A percentile compares a stretch with the other conserved stretches of the same genome.
Conservation (phyloP, 163 green algal species). For the Volvox carteri region DNA sequence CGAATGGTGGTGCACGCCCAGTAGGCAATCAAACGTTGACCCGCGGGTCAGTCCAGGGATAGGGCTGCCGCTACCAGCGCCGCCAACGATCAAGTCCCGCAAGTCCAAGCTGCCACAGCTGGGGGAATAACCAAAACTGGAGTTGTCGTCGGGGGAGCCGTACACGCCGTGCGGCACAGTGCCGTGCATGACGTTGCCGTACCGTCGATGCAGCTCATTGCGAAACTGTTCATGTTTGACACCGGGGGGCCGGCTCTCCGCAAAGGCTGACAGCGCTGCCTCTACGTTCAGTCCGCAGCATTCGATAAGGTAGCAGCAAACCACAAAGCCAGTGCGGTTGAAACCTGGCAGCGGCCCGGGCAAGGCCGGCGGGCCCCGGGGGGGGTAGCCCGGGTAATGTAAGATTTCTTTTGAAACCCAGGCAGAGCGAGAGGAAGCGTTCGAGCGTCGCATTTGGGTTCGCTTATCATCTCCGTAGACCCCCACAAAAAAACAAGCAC, state of each 20-base stretch:
- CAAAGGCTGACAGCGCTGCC: constrained; percentile 84
- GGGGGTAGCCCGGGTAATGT: neutral
- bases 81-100: neutral
- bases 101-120: constrained; percentile 25
- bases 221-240: constrained; percentile 91
- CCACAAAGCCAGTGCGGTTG: constrained; percentile 93
- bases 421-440: no score
- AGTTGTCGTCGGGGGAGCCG: constrained; percentile 46
- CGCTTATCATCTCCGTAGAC: no score
- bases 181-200: constrained; percentile 55
- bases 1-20: neutral
- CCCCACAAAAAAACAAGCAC: no score
- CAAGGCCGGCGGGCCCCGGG: neutral
- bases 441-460: no score
- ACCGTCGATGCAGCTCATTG: constrained; percentile 83
- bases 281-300: constrained; percentile 77
- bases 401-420: no score
- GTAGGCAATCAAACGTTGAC: neutral
- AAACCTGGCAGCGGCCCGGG: constrained; percentile 79
- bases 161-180: neutral
- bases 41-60: neutral
- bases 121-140: constrained; percentile 44
- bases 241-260: constrained; percentile 78
- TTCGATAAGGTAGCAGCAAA: constrained; percentile 89
- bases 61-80: constrained; percentile 3